These are phyloP conservation scores for Atkinsonella texensis DNA, from an alignment of 2,329 filamentous ascomycete species.

Conservation along the genomic window DNA sequence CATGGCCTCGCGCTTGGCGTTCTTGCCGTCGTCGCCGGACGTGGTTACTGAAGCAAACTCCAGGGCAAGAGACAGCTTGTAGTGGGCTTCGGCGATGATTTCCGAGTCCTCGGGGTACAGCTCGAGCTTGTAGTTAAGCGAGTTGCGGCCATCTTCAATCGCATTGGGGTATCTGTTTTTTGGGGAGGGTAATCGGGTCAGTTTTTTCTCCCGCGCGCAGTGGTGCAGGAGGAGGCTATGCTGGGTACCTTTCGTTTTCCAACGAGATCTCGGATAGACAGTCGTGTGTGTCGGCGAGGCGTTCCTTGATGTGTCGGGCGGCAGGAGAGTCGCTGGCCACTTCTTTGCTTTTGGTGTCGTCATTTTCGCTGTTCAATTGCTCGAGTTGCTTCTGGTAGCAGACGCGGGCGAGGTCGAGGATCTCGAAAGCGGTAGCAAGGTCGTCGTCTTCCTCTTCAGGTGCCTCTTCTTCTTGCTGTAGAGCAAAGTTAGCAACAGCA, in stretches of 20 bases:
- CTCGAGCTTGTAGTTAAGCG: slow-evolving; percentile 66
- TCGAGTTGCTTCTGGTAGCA: slow-evolving; percentile 47
- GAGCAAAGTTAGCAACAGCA: neutral
- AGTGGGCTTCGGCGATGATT: slow-evolving; percentile 87
- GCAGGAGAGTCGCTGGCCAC: slow-evolving; percentile 27
- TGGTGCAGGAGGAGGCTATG: neutral
- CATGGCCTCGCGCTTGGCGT: slow-evolving; percentile 37
- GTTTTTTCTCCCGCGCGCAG: neutral
- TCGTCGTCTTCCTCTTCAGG: slow-evolving; percentile 54
- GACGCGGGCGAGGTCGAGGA: slow-evolving; percentile 68
- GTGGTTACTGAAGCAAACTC: slow-evolving; percentile 80
- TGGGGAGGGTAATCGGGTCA: neutral
- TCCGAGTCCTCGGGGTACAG: slow-evolving; percentile 73
- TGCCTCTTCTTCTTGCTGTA: slow-evolving; percentile 26
- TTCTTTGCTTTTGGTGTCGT: slow-evolving; percentile 31
- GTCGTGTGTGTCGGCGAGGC: slow-evolving; percentile 86
- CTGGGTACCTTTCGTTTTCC: slow-evolving; percentile 68
- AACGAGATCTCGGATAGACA: slow-evolving; percentile 92
- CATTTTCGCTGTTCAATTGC: slow-evolving; percentile 18
- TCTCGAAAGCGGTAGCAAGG: slow-evolving; percentile 67
- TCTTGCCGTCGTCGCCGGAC: slow-evolving; percentile 34
- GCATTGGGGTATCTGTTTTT: slow-evolving; percentile 60
- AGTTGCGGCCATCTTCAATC: slow-evolving; percentile 69
- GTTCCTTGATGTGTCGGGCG: slow-evolving; percentile 59
- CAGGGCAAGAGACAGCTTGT: slow-evolving; percentile 86